Base-by-base conservation (phyloP, 176 grass and related monocot genomes). In the Juncus inflexus region DNA sequence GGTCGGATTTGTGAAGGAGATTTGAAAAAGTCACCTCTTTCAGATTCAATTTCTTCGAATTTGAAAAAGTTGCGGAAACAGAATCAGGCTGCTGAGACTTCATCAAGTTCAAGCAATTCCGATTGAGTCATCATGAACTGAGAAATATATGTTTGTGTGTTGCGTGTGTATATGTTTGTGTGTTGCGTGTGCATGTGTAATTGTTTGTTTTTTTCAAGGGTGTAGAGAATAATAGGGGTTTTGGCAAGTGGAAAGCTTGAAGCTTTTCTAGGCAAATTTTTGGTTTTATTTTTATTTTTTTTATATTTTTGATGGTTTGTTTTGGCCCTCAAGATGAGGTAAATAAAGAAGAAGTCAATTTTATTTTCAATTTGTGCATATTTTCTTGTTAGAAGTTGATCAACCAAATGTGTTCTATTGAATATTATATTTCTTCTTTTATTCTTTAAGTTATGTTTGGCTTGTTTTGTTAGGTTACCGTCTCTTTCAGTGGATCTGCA, bases 51-150 rank as follows among this genome's bases (percentile, higher is more conserved):
- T 4, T 0, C 66, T 11, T 55, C 52, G 39, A 60, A 71, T 45
- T 71, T 71, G 68, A 71, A 71, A 42, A 71, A 41, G 12, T 60
- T 71, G 68, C 15, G 68, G 43, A 71, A 71, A 35, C 68, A 71
- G 58, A 42, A 71, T 38, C 59, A 71, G 5, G 53, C 55, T 35
- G 68, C 40, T 35, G 54, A 71, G 39, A 71, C 53, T 38, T 35
- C 39, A 42, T 71, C 68, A 15, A 45, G 68, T 41, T 71, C 39
- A 6, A 45, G 35, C 1, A 38, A 71, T 71, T 71, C 38, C 7
- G 68, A 71, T 41, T 71, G 12, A 59, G 50, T 12, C 10, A 60
- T 28, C 19, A 28, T 28, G 19, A 28, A 28, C 1, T 28, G 19
- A 7, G 15, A 59, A 59, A 1, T 16, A 56, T 68, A 52, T 67